Base-by-base conservation (phyloP, 208 protist genomes). In the Trypanosoma melophagium region DNA sequence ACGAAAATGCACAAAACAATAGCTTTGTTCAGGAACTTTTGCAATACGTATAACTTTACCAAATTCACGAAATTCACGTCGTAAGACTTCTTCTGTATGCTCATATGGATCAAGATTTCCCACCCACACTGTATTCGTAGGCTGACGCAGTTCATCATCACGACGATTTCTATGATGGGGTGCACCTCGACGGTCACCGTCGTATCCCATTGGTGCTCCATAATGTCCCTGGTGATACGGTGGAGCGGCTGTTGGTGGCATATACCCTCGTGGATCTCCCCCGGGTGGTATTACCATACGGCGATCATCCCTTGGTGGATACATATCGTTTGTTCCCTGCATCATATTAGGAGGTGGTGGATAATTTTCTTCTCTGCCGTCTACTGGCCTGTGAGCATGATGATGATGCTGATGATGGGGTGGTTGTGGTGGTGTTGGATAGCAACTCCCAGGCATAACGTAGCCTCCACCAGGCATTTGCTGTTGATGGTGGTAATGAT, bases 41-140 rank as follows among this genome's bases (percentile, higher is more conserved):
- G 87, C 80, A 52, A 96, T 75, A 60, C 81, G 81, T 76, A 96
- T 90, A 16, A 96, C 85, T 63, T 77, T 82, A 42, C 90, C 90
- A 64, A 91, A 96, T 61, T 84, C 77, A 50, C 74, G 65, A 66
- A 96, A 87, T 50, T 65, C 80, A 40, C 76, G 51, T 50, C 82
- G 77, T 38, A 95, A 67, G 54, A 71, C 67, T 16, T 71, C 73
- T 12, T 89, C 83, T 19, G 69, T 76, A 66, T 92, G 83, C 49
- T 78, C 55, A 17, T 68, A 42, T 0, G 76, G 56, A 63, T 93
- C 83, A 21, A 93, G 76, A 74, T 86, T 93, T 65, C 87, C 90
- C 3, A 93, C 78, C 90, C 90, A 96, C 7, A 96, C 90, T 17
- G 90, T 96, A 76, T 96, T 96, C 5, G 90, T 96, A 22, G 90